Evolutionary conservation across 1,284 basidiomycete species (phyloP).

Genomic region (Cryptococcus sp.): DNA sequence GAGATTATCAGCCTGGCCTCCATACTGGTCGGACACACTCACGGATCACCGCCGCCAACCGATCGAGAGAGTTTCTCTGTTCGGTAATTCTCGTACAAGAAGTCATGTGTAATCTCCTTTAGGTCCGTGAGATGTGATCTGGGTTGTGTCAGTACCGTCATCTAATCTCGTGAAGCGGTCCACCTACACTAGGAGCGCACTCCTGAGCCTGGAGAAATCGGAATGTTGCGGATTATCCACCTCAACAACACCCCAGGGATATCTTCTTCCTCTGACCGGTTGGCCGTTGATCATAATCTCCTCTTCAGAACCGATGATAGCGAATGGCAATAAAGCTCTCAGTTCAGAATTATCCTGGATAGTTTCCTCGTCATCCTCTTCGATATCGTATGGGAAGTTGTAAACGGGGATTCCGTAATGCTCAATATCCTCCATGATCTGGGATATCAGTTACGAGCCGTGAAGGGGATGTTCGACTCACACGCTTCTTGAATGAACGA

Average conservation of each 20-base stretch:
- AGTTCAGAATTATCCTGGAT: constrained; percentile 96
- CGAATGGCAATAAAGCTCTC: constrained; percentile 86
- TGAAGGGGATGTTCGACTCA: constrained; percentile 46
- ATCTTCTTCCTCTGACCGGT: constrained; percentile 80
- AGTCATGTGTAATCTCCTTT: constrained; percentile 89
- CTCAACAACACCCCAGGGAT: constrained; percentile 98
- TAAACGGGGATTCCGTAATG: constrained; percentile 98
- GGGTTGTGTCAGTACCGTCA: constrained; percentile 3
- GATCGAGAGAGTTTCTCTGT: constrained; percentile 96
- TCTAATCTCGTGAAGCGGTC: neutral
- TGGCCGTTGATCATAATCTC: constrained; percentile 91
- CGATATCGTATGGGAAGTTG: constrained; percentile 99
- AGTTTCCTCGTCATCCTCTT: constrained; percentile 98
- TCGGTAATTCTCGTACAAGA: constrained; percentile 85
- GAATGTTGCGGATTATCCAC: constrained; percentile 99
- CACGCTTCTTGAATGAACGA: constrained; percentile 92
- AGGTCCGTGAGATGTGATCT: constrained; percentile 93
- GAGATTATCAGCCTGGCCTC: constrained; percentile 12
- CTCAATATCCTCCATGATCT: constrained; percentile 99
- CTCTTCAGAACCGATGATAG: constrained; percentile 95
- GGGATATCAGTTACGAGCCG: constrained; percentile 1
- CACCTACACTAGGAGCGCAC: constrained; percentile 77
- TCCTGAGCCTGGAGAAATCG: constrained; percentile 88
- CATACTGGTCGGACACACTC: constrained; percentile 39
- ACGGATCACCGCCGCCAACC: constrained; percentile 79